Evolutionary conservation across 2,329 filamentous ascomycete species (phyloP).

Genomic region (Colletotrichum trifolii): DNA sequence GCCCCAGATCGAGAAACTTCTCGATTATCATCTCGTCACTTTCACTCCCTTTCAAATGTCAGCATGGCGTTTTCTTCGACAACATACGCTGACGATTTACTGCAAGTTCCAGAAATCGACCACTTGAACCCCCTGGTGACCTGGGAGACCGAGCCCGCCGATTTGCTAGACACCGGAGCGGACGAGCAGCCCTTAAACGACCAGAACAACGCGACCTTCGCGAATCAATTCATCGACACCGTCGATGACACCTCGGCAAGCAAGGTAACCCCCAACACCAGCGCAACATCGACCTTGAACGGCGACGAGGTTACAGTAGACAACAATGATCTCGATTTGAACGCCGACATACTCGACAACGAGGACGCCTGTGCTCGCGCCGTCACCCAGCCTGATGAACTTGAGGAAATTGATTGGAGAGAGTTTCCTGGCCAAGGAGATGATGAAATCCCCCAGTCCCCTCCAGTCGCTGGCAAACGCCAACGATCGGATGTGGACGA

Average conservation of each 20-base stretch:
- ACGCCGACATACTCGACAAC: slow-evolving; percentile 34
- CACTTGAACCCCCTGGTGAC: slow-evolving; percentile 42
- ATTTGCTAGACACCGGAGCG: slow-evolving; percentile 1
- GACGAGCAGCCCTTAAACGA: slow-evolving; percentile 18
- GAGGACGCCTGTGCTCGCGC: background rate
- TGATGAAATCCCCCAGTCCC: slow-evolving; percentile 28
- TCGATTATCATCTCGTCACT: slow-evolving; percentile 8
- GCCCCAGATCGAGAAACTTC: background rate
- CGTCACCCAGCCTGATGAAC: slow-evolving; percentile 18
- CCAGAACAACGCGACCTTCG: slow-evolving; percentile 6
- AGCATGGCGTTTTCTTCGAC: slow-evolving; percentile 38
- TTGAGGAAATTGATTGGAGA: slow-evolving; percentile 43
- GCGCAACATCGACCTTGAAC: slow-evolving; percentile 47
- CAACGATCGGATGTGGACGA: slow-evolving; percentile 40
- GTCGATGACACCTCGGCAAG: slow-evolving; percentile 14
- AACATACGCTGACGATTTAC: slow-evolving; percentile 41
- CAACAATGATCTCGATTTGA: slow-evolving; percentile 46
- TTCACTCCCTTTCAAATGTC: slow-evolving; percentile 35
- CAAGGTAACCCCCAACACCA: slow-evolving; percentile 39
- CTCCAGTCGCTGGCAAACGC: slow-evolving; percentile 38
- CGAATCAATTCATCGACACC: slow-evolving; percentile 8
- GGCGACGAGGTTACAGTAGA: slow-evolving; percentile 45
- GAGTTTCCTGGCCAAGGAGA: slow-evolving; percentile 40
- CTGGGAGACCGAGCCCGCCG: slow-evolving; percentile 34
- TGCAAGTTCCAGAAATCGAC: slow-evolving; percentile 40